These are phyloP conservation scores for Salix arbutifolia DNA, from an alignment of 345 rosid species.

Conservation along the genomic window DNA sequence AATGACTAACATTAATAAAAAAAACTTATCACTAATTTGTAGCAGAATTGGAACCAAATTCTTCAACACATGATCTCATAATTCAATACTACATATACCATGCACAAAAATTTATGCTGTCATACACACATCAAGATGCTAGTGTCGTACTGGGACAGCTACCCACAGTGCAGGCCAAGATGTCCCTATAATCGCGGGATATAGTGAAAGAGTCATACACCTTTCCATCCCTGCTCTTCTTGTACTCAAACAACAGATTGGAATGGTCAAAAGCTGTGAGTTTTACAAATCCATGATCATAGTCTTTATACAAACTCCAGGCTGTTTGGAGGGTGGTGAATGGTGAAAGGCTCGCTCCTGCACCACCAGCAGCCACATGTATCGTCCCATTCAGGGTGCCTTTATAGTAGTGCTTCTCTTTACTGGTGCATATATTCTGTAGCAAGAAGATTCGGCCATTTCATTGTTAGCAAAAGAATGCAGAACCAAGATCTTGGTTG, in stretches of 20 bases:
- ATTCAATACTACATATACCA: too few species aligned
- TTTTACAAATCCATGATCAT: slow-evolving; percentile 41
- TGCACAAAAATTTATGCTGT: too few species aligned
- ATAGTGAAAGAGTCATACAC: slow-evolving; percentile 59
- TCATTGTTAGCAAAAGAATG: slow-evolving; percentile 5
- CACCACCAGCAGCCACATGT: slow-evolving; percentile 73
- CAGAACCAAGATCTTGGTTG: neutral
- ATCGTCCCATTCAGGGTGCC: slow-evolving; percentile 60
- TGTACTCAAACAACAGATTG: slow-evolving; percentile 55
- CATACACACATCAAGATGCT: slow-evolving; percentile 35
- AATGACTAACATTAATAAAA: too few species aligned
- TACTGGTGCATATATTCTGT: slow-evolving; percentile 53
- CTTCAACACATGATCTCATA: too few species aligned
- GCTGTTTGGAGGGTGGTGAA: slow-evolving; percentile 41
- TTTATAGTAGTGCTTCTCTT: slow-evolving; percentile 45
- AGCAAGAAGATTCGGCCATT: slow-evolving; percentile 1
- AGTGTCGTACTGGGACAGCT: slow-evolving; percentile 56
- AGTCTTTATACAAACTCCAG: slow-evolving; percentile 56
- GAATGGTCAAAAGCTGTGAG: slow-evolving; percentile 58
- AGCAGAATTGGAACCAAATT: too few species aligned
- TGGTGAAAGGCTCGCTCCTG: slow-evolving; percentile 52
- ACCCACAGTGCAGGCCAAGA: slow-evolving; percentile 50
- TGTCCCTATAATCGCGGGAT: slow-evolving; percentile 48
- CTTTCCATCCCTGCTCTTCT: slow-evolving; percentile 66
- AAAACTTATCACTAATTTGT: too few species aligned